These are phyloP conservation scores for Prototheca cutis DNA, from an alignment of 163 green algal species.

Conservation along the genomic window DNA sequence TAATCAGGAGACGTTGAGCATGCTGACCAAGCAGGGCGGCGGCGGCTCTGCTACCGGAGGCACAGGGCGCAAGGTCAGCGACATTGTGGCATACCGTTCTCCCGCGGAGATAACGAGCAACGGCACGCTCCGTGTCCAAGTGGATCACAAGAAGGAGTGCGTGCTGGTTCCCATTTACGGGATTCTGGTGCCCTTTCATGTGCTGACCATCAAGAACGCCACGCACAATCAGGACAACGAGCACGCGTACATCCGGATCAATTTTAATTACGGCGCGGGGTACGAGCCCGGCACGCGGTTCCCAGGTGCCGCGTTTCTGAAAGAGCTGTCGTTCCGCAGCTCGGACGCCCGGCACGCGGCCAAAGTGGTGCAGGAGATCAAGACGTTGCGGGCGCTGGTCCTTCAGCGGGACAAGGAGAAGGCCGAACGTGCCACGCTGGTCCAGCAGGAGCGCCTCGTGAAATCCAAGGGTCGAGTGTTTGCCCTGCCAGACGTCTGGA, in stretches of 20 bases:
- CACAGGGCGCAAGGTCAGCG: conserved; percentile 33
- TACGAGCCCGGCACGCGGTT: conserved; percentile 66
- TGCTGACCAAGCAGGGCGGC: conserved; percentile 43
- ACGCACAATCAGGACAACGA: conserved; percentile 61
- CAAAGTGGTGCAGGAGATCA: conserved; percentile 84
- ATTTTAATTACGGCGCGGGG: conserved; percentile 75
- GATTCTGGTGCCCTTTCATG: conserved; percentile 93
- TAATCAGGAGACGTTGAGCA: conserved; percentile 75
- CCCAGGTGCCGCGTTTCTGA: conserved; percentile 72
- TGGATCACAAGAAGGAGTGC: conserved; percentile 41
- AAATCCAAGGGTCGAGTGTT: conserved; percentile 59
- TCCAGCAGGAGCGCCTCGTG: conserved; percentile 88
- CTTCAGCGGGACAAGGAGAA: conserved; percentile 78
- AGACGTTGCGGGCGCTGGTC: conserved; percentile 70
- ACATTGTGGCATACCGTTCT: conserved; percentile 65
- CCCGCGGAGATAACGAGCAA: conserved; percentile 51
- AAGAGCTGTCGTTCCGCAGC: conserved; percentile 88
- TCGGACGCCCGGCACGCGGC: conserved; percentile 70
- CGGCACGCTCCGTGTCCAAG: conserved; percentile 19
- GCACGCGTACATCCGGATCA: conserved; percentile 79
- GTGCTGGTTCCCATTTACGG: conserved; percentile 95
- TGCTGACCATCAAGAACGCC: conserved; percentile 87
- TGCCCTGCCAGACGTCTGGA: conserved; percentile 86
- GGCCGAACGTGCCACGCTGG: conserved; percentile 85
- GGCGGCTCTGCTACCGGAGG: conserved; percentile 6